Conservation (phyloP, 495 filamentous ascomycete genomes). For the Penicillium alfredii region DNA sequence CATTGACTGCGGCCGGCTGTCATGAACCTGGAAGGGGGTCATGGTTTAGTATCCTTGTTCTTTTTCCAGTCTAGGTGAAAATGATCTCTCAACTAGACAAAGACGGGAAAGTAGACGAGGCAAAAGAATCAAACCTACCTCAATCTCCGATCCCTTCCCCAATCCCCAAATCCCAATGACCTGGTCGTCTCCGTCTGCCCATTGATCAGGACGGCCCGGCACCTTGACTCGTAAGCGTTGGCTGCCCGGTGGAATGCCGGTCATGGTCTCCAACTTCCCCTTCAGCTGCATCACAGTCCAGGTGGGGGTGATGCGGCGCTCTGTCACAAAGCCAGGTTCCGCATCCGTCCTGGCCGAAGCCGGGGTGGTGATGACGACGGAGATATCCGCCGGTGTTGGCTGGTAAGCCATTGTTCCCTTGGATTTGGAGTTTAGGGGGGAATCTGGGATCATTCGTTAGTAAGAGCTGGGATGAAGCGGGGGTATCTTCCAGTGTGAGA, state of each 20-base stretch:
- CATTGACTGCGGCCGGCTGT: slow-evolving; percentile 66
- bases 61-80: no score
- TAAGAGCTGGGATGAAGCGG: no score
- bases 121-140: slow-evolving; percentile 24
- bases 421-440: background rate
- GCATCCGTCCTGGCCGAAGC: slow-evolving; percentile 61
- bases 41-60: no score
- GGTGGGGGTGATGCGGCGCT: slow-evolving; percentile 84
- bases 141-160: slow-evolving; percentile 39
- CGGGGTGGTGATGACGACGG: slow-evolving; percentile 75
- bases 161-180: slow-evolving; percentile 36
- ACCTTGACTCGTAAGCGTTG: slow-evolving; percentile 57
- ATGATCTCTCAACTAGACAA: no score
- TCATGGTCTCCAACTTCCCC: slow-evolving; percentile 85
- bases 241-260: slow-evolving; percentile 75
- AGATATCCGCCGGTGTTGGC: slow-evolving; percentile 69
- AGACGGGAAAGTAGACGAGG: slow-evolving; percentile 1
- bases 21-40: slow-evolving; percentile 80
- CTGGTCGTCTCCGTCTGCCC: slow-evolving; percentile 33
- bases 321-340: slow-evolving; percentile 68
- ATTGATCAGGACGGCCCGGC: slow-evolving; percentile 32
- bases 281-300: slow-evolving; percentile 89
- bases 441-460: no score
- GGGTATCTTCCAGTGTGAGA: no score
- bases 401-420: slow-evolving; percentile 36